These are phyloP conservation scores for Prunus mume DNA, from an alignment of 306 rosid species.

Conservation along the genomic window DNA sequence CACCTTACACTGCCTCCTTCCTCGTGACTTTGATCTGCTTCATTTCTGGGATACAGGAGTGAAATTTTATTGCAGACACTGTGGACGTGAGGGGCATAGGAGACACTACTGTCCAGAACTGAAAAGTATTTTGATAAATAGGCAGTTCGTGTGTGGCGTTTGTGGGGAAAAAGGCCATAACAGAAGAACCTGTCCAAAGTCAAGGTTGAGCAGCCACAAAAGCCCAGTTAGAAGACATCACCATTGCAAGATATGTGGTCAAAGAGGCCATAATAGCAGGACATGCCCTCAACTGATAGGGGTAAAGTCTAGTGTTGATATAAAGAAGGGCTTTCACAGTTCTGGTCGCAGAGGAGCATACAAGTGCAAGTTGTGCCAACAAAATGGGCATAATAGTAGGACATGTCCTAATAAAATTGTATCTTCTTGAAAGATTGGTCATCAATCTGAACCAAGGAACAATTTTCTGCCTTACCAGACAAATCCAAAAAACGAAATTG, in stretches of 20 bases:
- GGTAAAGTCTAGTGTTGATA: conserved; percentile 7
- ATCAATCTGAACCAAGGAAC: conserved; percentile 6
- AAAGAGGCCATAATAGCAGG: conserved; percentile 63
- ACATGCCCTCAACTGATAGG: conserved; percentile 46
- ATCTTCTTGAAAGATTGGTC: conserved; percentile 23
- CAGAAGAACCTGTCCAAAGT: conserved; percentile 66
- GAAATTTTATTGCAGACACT: conserved; percentile 73
- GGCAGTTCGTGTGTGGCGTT: conserved; percentile 46
- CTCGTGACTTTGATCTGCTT: conserved; percentile 5
- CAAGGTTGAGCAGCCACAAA: conserved; percentile 28
- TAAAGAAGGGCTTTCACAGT: conserved; percentile 1
- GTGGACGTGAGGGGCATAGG: conserved; percentile 93
- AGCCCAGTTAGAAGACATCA: conserved; percentile 30
- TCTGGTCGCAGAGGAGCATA: conserved; percentile 35
- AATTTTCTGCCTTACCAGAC: background rate
- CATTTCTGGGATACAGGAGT: conserved; percentile 49
- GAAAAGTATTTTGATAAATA: conserved; percentile 36
- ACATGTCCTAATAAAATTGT: conserved; percentile 56
- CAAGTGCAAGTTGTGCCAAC: conserved; percentile 58
- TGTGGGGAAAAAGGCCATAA: conserved; percentile 89
- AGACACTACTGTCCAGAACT: conserved; percentile 86
- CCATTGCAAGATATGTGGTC: conserved; percentile 53
- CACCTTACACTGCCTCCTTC: background rate
- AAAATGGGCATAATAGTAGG: conserved; percentile 68
- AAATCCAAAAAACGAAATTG: background rate